These are phyloP conservation scores for Pythium plurisporium DNA, from an alignment of 352 stramenopile genomes.

Conservation along the genomic window DNA sequence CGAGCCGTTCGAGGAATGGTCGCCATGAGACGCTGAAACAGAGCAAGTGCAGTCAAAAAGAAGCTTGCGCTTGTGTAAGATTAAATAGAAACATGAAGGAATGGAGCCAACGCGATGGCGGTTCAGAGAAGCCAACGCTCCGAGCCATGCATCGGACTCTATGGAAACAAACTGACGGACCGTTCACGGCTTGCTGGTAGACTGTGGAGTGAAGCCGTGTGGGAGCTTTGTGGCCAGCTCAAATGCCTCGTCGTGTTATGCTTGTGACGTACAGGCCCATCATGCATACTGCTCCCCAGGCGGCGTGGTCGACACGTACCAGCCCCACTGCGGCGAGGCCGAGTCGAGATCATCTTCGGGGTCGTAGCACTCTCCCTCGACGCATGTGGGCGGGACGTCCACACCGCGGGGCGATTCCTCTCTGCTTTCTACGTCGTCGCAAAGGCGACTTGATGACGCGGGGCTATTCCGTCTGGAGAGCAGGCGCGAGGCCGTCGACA, in stretches of 20 bases:
- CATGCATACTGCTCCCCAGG: constrained; percentile 63
- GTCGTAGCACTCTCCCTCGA: constrained; percentile 24
- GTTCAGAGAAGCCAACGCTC: not conserved
- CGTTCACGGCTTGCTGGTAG: too few relatives aligned
- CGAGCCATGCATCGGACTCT: not conserved
- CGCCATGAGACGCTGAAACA: not conserved
- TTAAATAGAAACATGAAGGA: not conserved
- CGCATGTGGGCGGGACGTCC: constrained; percentile 17
- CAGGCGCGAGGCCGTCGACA: constrained; percentile 35
- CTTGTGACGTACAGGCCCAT: not conserved
- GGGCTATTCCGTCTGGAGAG: constrained; percentile 30
- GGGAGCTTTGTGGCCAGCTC: too few relatives aligned
- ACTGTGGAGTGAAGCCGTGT: too few relatives aligned
- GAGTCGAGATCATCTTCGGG: constrained; percentile 32
- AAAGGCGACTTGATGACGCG: constrained; percentile 22
- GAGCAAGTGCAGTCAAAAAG: not conserved
- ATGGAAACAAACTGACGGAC: not conserved
- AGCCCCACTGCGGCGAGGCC: constrained; percentile 69
- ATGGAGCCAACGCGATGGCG: not conserved
- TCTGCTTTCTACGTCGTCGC: constrained; percentile 25
- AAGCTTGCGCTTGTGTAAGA: not conserved
- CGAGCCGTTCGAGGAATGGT: not conserved
- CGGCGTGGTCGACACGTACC: constrained; percentile 78
- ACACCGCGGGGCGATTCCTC: constrained; percentile 24
- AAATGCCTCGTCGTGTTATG: too few relatives aligned